Evolutionary conservation across 495 filamentous ascomycete species (phyloP), one percentile per base, ranked within the genome.

Genomic region (Lophium mytilinum): DNA sequence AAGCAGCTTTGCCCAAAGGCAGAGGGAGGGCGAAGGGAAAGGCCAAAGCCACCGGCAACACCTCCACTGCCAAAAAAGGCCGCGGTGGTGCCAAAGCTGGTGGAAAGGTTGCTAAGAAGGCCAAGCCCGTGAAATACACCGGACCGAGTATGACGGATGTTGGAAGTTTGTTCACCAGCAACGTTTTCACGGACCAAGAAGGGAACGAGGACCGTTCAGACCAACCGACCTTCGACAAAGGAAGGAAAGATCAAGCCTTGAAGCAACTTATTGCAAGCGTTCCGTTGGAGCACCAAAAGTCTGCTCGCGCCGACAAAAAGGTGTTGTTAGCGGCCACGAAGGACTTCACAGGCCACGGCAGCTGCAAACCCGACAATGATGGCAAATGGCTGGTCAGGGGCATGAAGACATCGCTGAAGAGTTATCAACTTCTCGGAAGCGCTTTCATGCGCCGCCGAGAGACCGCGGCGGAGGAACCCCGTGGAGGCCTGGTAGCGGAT

Each of bases 371-470:
- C 24, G 70, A 78, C 40, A 75, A 71, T 0, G 67, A 73, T 21
- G 66, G 70, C 0, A 58, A 65, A 9, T 83, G 77, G 77, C 63
- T 61, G 14, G 62, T 82, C 7, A 70, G 70, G 40, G 75, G 78
- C 0, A 73, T 85, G 61, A 69, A 72, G 5, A 69, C 71, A 0
- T 53, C 71, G 2, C 62, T 85, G 0, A 77, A 74, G 35, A 66
- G 72, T 53, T 75, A 83, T 55, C 83, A 86, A 51, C 40, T 86
- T 15, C 55, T 80, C 0, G 80, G 77, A 15, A 73, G 72, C 4
- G 75, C 73, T 0, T 84, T 78, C 67, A 85, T 85, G 83, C 60
- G 79, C 10, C 59, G 72, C 0, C 72, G 81, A 19, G 84, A 87
- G 55, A 66, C 72, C 4, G 72, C 65, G 0, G 24, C 48, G 0